Percentiles rank a stretch among this genome's conserved stretches.
Conservation (phyloP, 2,329 filamentous ascomycete genomes). For the Penicillium concentricum region DNA sequence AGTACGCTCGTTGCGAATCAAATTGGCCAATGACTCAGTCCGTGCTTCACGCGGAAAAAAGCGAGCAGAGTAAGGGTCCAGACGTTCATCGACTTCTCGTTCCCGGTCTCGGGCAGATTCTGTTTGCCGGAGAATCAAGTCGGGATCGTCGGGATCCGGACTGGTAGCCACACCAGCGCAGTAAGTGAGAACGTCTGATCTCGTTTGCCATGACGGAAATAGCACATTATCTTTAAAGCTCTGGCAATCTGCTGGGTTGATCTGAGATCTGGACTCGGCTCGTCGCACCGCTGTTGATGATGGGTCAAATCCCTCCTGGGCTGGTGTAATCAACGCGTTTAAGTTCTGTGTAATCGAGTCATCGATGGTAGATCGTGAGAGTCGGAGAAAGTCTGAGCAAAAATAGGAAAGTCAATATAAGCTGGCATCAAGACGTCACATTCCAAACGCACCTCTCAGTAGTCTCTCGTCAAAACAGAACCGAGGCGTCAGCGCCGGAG, state of each 20-base stretch:
- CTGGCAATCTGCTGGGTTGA: slow-evolving; percentile 64
- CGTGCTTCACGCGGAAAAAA: slow-evolving; percentile 75
- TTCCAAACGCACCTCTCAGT: slow-evolving; percentile 59
- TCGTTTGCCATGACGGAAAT: slow-evolving; percentile 83
- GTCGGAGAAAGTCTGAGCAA: slow-evolving; percentile 76
- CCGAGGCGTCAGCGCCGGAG: slow-evolving; percentile 64
- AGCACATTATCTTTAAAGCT: slow-evolving; percentile 74
- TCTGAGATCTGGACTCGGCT: slow-evolving; percentile 50
- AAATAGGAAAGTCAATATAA: slow-evolving; percentile 58
- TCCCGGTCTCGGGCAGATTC: slow-evolving; percentile 71
- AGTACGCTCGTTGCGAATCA: slow-evolving; percentile 67
- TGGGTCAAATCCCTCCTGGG: slow-evolving; percentile 72
- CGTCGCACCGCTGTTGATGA: slow-evolving; percentile 67
- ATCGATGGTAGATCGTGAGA: slow-evolving; percentile 81
- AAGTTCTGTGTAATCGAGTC: slow-evolving; percentile 92
- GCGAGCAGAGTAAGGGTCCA: slow-evolving; percentile 86
- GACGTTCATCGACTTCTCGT: slow-evolving; percentile 75
- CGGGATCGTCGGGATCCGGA: slow-evolving; percentile 83
- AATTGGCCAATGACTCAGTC: slow-evolving; percentile 74
- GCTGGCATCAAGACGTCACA: not conserved
- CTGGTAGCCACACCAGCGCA: slow-evolving; percentile 84
- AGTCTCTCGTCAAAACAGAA: slow-evolving; percentile 74
- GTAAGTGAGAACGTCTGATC: slow-evolving; percentile 82
- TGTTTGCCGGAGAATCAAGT: slow-evolving; percentile 65
- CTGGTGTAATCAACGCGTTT: slow-evolving; percentile 80